A percentile compares a stretch with the other conserved stretches of the same genome.
Conservation (phyloP, 352 stramenopile species). For the Saprolegnia parasitica region DNA sequence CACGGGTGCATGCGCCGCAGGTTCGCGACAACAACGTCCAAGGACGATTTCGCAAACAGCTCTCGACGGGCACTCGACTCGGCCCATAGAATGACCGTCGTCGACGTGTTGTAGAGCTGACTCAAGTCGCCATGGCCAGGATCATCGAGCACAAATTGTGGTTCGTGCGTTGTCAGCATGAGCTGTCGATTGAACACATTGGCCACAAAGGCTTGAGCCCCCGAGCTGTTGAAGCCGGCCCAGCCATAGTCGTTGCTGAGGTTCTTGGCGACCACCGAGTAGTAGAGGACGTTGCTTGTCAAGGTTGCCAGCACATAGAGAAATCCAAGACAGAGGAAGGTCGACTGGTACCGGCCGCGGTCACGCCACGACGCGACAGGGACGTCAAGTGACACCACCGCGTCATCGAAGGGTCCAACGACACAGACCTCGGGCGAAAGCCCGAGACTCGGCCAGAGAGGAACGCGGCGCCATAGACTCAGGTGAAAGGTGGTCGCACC, state of each 20-base stretch:
- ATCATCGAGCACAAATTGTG: background rate
- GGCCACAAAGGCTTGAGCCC: constrained; percentile 3
- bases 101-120: constrained; percentile 5
- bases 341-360: too few species aligned
- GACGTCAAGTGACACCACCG: too few species aligned
- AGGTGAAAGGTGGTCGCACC: background rate
- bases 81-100: constrained; percentile 5
- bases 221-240: constrained; percentile 17
- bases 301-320: background rate
- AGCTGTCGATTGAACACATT: constrained; percentile 20
- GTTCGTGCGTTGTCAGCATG: background rate
- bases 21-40: background rate
- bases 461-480: background rate
- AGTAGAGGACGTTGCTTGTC: constrained; percentile 12
- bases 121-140: constrained; percentile 2
- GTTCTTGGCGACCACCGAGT: constrained; percentile 9
- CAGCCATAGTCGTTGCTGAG: constrained; percentile 19
- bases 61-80: background rate
- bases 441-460: too few species aligned
- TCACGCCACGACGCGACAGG: too few species aligned
- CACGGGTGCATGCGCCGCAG: background rate
- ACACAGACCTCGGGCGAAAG: too few species aligned
- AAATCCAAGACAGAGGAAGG: too few species aligned
- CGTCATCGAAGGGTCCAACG: too few species aligned
- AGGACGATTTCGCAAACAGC: background rate